These are phyloP conservation scores for Pyrus pyrifolia DNA, from an alignment of 306 rosid species.

Conservation along the genomic window DNA sequence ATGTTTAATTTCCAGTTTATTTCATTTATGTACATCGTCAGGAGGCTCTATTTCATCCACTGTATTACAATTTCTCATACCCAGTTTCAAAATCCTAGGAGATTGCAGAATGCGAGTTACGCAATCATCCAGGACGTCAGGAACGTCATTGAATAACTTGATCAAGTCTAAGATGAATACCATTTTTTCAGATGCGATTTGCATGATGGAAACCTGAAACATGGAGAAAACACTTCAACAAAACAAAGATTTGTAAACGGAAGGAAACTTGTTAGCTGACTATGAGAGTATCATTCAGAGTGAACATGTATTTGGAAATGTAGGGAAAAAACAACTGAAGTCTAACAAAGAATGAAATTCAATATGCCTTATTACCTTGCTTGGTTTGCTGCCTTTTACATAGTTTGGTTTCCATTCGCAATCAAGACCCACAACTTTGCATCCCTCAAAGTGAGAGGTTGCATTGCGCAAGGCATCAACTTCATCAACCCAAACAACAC, in stretches of 20 bases:
- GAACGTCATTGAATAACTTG: slow-evolving; percentile 59
- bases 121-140: slow-evolving; percentile 53
- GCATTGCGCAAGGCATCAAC: slow-evolving; percentile 55
- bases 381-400: slow-evolving; percentile 64
- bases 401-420: slow-evolving; percentile 99
- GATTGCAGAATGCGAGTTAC: slow-evolving; percentile 70
- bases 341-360: not conserved
- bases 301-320: not conserved
- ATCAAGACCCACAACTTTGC: slow-evolving; percentile 82
- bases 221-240: slow-evolving; percentile 11
- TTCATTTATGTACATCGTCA: not conserved
- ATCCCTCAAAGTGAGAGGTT: slow-evolving; percentile 56
- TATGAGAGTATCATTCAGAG: not conserved
- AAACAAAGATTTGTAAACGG: not conserved
- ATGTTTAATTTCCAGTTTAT: slow-evolving; percentile 1
- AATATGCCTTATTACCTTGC: slow-evolving; percentile 51
- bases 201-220: slow-evolving; percentile 95
- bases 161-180: slow-evolving; percentile 76
- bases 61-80: slow-evolving; percentile 36
- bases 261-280: not conserved
- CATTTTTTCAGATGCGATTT: slow-evolving; percentile 75
- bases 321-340: not conserved
- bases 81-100: slow-evolving; percentile 77
- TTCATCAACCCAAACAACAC: slow-evolving; percentile 76
- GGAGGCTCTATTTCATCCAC: not conserved